phyloP scores from a whole-genome alignment of 768 basidiomycete genomes.

The Ramaria sp. region DNA sequence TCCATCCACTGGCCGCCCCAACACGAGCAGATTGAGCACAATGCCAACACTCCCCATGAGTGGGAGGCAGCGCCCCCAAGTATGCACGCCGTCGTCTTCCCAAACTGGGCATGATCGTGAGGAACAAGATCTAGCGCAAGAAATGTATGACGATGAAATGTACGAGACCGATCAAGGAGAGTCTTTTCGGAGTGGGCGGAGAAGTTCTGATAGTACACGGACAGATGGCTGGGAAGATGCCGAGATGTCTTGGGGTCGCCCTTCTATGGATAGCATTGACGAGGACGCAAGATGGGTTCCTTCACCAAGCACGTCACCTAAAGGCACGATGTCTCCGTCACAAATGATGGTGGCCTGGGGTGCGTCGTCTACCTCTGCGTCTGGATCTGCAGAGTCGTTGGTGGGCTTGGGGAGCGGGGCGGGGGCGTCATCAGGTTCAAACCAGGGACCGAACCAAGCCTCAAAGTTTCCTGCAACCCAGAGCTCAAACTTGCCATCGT shows the following conservation, averaged over 20 bases:
- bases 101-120: neutral
- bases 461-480: too few relatives aligned
- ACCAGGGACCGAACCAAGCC: too few relatives aligned
- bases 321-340: neutral
- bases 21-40: neutral
- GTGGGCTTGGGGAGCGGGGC: too few relatives aligned
- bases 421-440: too few relatives aligned
- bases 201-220: neutral
- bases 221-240: neutral
- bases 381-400: neutral
- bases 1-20: neutral
- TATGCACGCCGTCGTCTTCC: neutral
- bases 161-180: neutral
- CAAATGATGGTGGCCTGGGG: neutral
- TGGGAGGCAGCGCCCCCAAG: neutral
- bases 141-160: neutral
- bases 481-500: too few relatives aligned
- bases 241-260: neutral
- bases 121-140: neutral
- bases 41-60: slow-evolving; percentile 1
- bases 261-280: neutral
- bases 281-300: neutral
- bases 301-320: neutral
- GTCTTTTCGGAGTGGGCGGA: neutral
- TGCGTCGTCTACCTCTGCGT: neutral